Evolutionary conservation across 306 rosid species (phyloP), one percentile per base, ranked within the genome.

Genomic region (Oemleria cerasiformis): DNA sequence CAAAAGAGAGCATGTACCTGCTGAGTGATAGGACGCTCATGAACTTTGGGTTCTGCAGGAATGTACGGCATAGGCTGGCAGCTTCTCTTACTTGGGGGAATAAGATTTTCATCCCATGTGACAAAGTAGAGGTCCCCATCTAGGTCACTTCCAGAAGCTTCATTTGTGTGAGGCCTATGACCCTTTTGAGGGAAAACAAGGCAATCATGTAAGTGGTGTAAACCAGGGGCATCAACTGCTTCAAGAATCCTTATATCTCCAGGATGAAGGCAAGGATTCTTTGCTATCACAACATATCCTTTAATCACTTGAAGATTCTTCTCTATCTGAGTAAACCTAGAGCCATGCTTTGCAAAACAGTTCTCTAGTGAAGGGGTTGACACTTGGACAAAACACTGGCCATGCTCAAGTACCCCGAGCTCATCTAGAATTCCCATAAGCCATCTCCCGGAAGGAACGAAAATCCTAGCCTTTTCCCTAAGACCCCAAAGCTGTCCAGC

Each of bases 131-230:
- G 91, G 70, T 94, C 98, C 57, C 92, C 97, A 14, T 94, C 97
- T 66, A 91, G 92, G 84, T 91, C 98, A 81, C 97, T 91, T 77
- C 96, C 98, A 80, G 97, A 91, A 79, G 98, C 97, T 82, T 94
- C 98, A 78, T 93, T 67, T 51, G 97, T 45, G 75, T 93, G 98
- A 19, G 98, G 96, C 73, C 98, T 82, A 48, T 91, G 86, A 50
- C 97, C 98, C 44, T 91, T 88, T 71, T 86, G 98, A 23, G 98
- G 97, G 80, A 94, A 94, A 74, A 94, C 82, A 49, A 89, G 83
- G 71, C 98, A 94, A 79, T 94, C 97, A 44, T 83, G 66, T n/a
- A 94, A 76, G 79, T 87, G 96, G 84, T 79, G 86, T 65, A 94
- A 79, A 53, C 51, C 86, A 6, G 92, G 95, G 73, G 77, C 83